Conservation (phyloP, 1,284 basidiomycete genomes). For the Cutaneotrichosporon cavernicola region DNA sequence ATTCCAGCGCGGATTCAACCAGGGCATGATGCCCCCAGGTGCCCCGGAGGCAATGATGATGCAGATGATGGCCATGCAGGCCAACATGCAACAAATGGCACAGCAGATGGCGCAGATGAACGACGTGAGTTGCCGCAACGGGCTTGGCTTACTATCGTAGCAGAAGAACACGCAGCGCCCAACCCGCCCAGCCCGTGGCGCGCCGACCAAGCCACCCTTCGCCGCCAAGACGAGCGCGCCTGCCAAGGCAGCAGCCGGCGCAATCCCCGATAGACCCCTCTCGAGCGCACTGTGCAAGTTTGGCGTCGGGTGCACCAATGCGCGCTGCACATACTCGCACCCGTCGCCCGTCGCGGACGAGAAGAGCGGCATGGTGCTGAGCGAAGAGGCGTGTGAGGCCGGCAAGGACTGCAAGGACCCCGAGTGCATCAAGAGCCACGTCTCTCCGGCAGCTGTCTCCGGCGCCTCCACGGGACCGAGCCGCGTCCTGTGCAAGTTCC, state of each 20-base stretch:
- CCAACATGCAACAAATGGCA: constrained; percentile 54
- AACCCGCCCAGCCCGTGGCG: constrained; percentile 17
- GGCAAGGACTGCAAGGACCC: constrained; percentile 83
- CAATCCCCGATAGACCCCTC: constrained; percentile 52
- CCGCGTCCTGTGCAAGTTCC: constrained; percentile 51
- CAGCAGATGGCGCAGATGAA: constrained; percentile 53
- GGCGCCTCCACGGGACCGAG: constrained; percentile 46
- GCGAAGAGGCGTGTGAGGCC: constrained; percentile 76
- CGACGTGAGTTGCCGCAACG: constrained; percentile 31
- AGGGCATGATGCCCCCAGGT: constrained; percentile 33
- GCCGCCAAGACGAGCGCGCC: constrained; percentile 1
- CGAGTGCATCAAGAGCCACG: constrained; percentile 83
- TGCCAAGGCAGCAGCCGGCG: constrained; percentile 22
- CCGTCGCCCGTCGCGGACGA: constrained; percentile 90
- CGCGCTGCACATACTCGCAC: constrained; percentile 81
- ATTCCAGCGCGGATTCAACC: constrained; percentile 16
- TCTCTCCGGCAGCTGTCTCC: constrained; percentile 75
- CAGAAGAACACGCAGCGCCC: constrained; percentile 19
- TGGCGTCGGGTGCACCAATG: constrained; percentile 80
- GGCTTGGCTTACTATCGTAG: constrained; percentile 9
- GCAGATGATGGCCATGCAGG: constrained; percentile 55
- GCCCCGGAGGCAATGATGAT: constrained; percentile 52
- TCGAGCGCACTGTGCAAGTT: constrained; percentile 76
- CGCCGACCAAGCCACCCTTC: background rate
- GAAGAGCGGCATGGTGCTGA: constrained; percentile 83